A percentile compares a stretch with the other conserved stretches of the same genome.
These are phyloP conservation scores for Apiotrichum sp. DNA, from an alignment of 1,284 basidiomycete genomes.

Conservation along the genomic window DNA sequence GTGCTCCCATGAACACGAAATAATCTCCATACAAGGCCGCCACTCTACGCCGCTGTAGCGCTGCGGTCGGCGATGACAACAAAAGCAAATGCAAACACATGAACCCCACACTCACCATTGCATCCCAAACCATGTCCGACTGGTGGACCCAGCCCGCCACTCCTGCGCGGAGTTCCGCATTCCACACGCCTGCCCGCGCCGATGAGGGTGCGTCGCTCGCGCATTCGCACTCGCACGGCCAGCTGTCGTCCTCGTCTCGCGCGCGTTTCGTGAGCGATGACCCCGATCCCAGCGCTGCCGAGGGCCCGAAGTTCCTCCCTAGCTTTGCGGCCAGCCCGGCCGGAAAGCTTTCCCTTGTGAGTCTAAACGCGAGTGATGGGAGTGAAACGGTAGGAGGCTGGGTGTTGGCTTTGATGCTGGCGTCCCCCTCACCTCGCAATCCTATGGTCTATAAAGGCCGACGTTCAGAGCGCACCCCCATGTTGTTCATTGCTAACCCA, in stretches of 20 bases:
- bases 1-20: too few species aligned
- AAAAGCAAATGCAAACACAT: too few species aligned
- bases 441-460: too few species aligned
- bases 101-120: too few species aligned
- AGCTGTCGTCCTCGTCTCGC: constrained; percentile 9
- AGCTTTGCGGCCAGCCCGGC: constrained; percentile 34
- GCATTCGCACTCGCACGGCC: background rate
- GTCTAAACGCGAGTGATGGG: background rate
- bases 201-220: background rate
- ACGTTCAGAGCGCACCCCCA: too few species aligned
- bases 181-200: constrained; percentile 8
- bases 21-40: too few species aligned
- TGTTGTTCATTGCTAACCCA: background rate
- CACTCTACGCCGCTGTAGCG: too few species aligned
- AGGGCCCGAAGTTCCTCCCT: constrained; percentile 37
- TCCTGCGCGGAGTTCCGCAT: constrained; percentile 8
- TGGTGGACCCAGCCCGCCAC: constrained; percentile 21
- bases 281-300: constrained; percentile 32
- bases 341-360: constrained; percentile 34
- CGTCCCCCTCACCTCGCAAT: too few species aligned
- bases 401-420: too few species aligned
- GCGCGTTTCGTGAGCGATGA: constrained; percentile 23
- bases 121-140: constrained; percentile 12
- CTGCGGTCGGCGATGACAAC: too few species aligned
- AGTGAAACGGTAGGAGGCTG: too few species aligned